These are phyloP conservation scores for Phoenix dactylifera DNA, from an alignment of 176 grass and related monocot species.

Conservation along the genomic window DNA sequence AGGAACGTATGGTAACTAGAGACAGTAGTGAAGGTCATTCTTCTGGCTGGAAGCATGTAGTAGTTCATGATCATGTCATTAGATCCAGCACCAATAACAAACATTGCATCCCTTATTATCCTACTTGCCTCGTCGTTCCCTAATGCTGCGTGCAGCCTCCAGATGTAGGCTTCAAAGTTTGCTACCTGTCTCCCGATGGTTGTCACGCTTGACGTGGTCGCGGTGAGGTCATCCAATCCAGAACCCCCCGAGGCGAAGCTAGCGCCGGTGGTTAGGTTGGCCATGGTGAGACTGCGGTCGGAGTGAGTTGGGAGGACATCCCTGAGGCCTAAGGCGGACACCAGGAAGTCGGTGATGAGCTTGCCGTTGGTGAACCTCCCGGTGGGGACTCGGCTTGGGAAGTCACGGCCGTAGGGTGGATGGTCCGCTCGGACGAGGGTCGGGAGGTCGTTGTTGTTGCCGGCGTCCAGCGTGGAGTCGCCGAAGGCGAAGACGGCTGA, in stretches of 20 bases:
- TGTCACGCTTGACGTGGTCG: conserved; percentile 12
- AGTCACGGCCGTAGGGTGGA: conserved; percentile 52
- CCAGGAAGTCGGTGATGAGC: conserved; percentile 57
- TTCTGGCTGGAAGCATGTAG: conserved; percentile 17
- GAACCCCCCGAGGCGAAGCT: conserved; percentile 64
- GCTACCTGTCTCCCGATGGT: conserved; percentile 33
- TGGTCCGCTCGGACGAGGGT: conserved; percentile 53
- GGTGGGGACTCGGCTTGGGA: conserved; percentile 31
- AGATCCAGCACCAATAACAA: conserved; percentile 41
- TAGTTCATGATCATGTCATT: conserved; percentile 59
- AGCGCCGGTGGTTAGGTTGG: conserved; percentile 35
- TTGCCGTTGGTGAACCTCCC: conserved; percentile 63
- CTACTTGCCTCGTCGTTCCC: conserved; percentile 19
- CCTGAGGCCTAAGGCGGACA: conserved; percentile 44
- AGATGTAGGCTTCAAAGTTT: conserved; percentile 33
- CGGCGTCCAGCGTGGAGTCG: conserved; percentile 67
- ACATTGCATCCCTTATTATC: conserved; percentile 28
- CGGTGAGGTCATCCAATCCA: conserved; percentile 57
- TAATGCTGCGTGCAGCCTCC: conserved; percentile 14
- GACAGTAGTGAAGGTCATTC: conserved; percentile 7
- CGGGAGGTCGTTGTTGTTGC: conserved; percentile 55
- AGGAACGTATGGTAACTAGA: conserved; percentile 38
- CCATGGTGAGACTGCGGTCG: conserved; percentile 1
- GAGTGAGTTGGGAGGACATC: conserved; percentile 41
- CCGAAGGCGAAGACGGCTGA: conserved; percentile 63